Conservation (phyloP, 176 grass and related monocot species). For the Lolium perenne region DNA sequence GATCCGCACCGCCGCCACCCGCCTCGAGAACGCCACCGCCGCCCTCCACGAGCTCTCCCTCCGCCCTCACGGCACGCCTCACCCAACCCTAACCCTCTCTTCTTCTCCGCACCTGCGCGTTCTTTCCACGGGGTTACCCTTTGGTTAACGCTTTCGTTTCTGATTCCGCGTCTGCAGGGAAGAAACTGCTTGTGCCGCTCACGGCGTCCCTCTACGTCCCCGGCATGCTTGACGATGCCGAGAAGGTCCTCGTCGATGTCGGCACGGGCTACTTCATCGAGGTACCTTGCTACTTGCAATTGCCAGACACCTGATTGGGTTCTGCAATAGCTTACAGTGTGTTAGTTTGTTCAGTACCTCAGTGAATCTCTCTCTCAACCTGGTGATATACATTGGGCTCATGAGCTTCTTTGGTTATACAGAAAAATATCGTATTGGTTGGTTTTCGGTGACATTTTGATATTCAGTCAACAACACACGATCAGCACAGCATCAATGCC, state of each 20-base stretch:
- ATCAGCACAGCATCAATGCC: neutral
- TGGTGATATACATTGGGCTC: neutral
- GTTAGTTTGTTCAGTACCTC: neutral
- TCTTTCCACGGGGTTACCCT: neutral
- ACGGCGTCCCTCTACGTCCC: conserved; percentile 95
- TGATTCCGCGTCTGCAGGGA: conserved; percentile 58
- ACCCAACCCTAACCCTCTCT: neutral
- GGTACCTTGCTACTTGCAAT: conserved; percentile 49
- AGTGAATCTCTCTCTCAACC: neutral
- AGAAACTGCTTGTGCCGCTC: conserved; percentile 90
- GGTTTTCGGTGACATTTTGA: neutral
- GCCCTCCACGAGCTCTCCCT: conserved; percentile 87
- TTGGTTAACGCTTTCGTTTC: conserved; percentile 5
- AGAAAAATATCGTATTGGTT: neutral
- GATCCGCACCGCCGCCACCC: conserved; percentile 77
- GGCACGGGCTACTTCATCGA: conserved; percentile 97
- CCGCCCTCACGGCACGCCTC: conserved; percentile 64
- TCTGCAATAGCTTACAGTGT: neutral
- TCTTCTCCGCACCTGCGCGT: neutral
- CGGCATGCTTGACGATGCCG: conserved; percentile 79
- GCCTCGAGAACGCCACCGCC: conserved; percentile 73
- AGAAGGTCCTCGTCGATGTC: conserved; percentile 93
- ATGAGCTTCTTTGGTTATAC: neutral
- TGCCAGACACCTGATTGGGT: neutral
- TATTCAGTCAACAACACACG: neutral